Evolutionary conservation across 441 rosid species (phyloP).

Genomic region (Erodium moschatum): DNA sequence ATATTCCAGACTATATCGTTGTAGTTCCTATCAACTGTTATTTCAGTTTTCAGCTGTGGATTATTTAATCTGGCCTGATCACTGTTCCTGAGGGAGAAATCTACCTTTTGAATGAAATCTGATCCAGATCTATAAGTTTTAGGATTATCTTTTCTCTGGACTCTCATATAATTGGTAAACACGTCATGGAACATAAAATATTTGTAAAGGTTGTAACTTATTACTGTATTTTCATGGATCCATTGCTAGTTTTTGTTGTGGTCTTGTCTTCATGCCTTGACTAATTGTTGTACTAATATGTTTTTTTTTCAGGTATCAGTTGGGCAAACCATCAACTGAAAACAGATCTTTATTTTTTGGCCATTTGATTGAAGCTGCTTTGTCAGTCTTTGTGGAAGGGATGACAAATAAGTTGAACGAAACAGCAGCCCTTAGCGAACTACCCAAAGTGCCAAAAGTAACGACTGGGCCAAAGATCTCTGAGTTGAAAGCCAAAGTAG

Average conservation of each 20-base stretch:
- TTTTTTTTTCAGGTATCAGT: conserved; percentile 58
- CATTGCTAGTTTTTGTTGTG: neutral
- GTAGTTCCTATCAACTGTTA: conserved; percentile 1
- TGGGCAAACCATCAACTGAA: conserved; percentile 61
- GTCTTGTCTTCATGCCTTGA: neutral
- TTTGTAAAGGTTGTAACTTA: neutral
- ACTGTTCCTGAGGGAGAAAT: no score
- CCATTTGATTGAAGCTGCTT: conserved; percentile 79
- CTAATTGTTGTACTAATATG: conserved; percentile 16
- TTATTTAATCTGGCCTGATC: no score
- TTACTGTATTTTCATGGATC: neutral
- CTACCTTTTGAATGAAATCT: neutral
- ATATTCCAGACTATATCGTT: conserved; percentile 12
- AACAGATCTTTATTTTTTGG: conserved; percentile 76
- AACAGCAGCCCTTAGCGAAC: conserved; percentile 50
- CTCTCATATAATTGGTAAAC: neutral
- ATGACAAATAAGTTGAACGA: conserved; percentile 36
- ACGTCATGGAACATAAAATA: neutral
- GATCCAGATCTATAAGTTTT: neutral
- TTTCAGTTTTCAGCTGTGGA: neutral
- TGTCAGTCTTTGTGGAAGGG: conserved; percentile 64
- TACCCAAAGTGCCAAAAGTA: conserved; percentile 76
- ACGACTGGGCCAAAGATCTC: conserved; percentile 83
- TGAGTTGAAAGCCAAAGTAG: conserved; percentile 85
- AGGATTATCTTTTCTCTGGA: neutral